Evolutionary conservation across 75 land plant genomes (phyloP).

Genomic region (Selaginella moellendorffii): DNA sequence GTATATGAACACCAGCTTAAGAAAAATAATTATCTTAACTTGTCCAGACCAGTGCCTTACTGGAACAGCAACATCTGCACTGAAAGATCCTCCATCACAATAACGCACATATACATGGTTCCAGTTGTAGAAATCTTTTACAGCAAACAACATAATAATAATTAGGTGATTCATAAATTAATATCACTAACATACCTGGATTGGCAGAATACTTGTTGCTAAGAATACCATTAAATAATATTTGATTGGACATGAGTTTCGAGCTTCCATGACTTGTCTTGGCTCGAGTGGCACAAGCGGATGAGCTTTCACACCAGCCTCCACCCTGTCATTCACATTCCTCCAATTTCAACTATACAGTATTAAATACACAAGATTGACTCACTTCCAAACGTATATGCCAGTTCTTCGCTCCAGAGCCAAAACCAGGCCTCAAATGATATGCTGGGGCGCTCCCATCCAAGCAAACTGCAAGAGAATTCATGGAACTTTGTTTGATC

Average conservation of each 20-base stretch:
- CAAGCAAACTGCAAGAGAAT: neutral
- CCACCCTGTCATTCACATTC: no score
- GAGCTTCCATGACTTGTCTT: constrained; percentile 36
- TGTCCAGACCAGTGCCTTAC: neutral
- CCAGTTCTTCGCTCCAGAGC: neutral
- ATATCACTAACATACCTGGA: constrained; percentile 76
- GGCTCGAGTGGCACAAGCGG: constrained; percentile 43
- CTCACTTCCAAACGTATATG: neutral
- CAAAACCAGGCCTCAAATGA: neutral
- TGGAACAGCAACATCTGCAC: constrained; percentile 34
- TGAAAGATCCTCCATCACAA: constrained; percentile 92
- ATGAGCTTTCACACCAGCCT: constrained; percentile 69
- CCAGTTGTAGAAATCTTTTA: constrained; percentile 96
- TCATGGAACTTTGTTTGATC: neutral
- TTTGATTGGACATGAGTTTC: neutral
- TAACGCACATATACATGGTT: constrained; percentile 65
- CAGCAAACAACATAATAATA: neutral
- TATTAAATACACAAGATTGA: neutral
- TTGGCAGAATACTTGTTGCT: constrained; percentile 25
- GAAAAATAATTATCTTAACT: neutral
- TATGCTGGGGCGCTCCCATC: neutral
- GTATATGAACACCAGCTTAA: neutral
- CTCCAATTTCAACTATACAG: no score
- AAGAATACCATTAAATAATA: neutral
- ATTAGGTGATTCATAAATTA: neutral